Evolutionary conservation across 352 stramenopile species (phyloP).

Genomic region (Pythium rhizo-oryzae): DNA sequence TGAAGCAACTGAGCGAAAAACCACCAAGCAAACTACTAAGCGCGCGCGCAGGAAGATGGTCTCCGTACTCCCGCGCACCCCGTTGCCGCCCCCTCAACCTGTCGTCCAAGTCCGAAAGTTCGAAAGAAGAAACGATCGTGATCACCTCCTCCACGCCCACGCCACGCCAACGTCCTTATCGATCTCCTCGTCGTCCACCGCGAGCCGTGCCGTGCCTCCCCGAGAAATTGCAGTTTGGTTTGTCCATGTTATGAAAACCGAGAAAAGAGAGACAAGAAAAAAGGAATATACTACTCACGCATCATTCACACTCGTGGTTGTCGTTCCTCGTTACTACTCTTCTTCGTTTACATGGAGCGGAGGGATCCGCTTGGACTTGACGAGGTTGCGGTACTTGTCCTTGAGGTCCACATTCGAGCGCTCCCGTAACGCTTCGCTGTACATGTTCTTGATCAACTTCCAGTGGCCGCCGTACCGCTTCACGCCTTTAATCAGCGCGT

Average conservation of each 20-base stretch:
- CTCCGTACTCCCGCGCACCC: neutral
- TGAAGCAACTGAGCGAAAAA: constrained; percentile 14
- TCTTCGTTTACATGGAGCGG: constrained; percentile 19
- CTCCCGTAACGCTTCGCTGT: constrained; percentile 41
- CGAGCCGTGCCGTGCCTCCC: constrained; percentile 9
- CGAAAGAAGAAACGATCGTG: constrained; percentile 24
- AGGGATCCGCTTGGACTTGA: constrained; percentile 45
- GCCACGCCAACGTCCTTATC: neutral
- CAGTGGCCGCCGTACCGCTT: constrained; percentile 54
- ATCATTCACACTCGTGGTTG: neutral
- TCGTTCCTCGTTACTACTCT: neutral
- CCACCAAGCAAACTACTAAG: constrained; percentile 15
- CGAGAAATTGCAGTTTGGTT: constrained; percentile 17
- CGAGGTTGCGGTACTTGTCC: constrained; percentile 84
- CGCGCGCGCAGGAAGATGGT: neutral
- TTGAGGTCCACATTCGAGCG: constrained; percentile 81
- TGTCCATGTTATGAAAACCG: constrained; percentile 14
- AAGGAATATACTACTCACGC: constrained; percentile 9
- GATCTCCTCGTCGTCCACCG: neutral
- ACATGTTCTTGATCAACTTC: constrained; percentile 71
- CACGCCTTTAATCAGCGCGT: constrained; percentile 63
- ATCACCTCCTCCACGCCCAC: neutral
- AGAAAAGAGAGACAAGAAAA: constrained; percentile 2
- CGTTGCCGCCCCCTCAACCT: neutral
- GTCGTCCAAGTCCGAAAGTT: constrained; percentile 24